phyloP scores from a whole-genome alignment of 2,329 filamentous ascomycete species.

The Neurospora sp. region DNA sequence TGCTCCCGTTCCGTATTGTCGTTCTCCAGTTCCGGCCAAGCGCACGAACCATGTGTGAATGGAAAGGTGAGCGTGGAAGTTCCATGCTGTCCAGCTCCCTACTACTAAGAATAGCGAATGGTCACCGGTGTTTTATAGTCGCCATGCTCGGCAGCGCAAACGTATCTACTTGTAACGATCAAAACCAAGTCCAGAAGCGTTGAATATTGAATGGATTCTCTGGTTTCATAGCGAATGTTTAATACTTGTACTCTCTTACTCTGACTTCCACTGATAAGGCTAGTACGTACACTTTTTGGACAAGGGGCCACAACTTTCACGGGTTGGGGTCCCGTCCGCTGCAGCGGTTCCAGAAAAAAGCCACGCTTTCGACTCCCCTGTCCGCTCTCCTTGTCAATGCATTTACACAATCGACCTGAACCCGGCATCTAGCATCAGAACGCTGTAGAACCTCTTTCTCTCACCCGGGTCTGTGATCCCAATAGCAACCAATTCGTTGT shows the following conservation, averaged over 20 bases:
- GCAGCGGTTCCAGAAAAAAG: constrained; percentile 4
- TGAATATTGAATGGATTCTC: not conserved
- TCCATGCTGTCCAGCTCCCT: not conserved
- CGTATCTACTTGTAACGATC: not conserved
- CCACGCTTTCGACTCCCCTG: constrained; percentile 5
- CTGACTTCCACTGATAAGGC: not conserved
- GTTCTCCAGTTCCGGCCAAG: not conserved
- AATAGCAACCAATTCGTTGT: not conserved
- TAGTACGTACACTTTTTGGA: not conserved
- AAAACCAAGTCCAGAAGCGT: not conserved
- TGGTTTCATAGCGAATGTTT: not conserved
- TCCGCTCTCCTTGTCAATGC: constrained; percentile 5
- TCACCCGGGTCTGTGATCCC: not conserved
- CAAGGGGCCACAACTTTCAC: not conserved
- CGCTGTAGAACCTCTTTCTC: not conserved
- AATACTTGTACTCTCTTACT: not conserved
- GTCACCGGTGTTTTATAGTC: not conserved
- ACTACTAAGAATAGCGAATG: not conserved
- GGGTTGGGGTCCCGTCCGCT: not conserved
- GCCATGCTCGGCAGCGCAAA: not conserved
- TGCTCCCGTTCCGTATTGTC: not conserved
- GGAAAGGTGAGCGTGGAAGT: not conserved
- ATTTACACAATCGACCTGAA: not conserved
- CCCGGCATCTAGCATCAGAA: not conserved
- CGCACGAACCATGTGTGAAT: not conserved